Percentiles rank a stretch among this genome's conserved stretches.
Evolutionary conservation across 73 alveolate species (phyloP).

Genomic region (Paramecium bursaria): DNA sequence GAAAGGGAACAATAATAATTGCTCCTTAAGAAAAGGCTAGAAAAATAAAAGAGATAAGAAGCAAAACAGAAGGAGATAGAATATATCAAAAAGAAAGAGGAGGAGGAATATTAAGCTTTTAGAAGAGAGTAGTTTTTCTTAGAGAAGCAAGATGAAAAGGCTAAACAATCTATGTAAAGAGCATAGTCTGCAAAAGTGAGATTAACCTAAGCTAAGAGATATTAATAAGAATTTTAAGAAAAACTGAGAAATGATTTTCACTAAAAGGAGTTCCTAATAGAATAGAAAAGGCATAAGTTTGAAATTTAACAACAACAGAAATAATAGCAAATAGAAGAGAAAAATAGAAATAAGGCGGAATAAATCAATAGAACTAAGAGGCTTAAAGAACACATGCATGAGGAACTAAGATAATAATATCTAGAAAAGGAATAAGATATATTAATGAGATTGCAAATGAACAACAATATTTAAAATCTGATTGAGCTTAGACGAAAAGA

Average conservation of each 20-base stretch:
- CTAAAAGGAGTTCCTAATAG: slow-evolving; percentile 4
- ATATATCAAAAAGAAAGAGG: slow-evolving; percentile 3
- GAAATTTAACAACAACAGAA: neutral
- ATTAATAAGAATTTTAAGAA: slow-evolving; percentile 6
- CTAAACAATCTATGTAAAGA: neutral
- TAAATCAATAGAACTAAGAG: neutral
- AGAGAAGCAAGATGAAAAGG: neutral
- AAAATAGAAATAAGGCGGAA: slow-evolving; percentile 16
- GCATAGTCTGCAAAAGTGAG: slow-evolving; percentile 52
- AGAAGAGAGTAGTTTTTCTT: slow-evolving; percentile 29
- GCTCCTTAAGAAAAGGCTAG: neutral
- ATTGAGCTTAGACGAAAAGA: neutral
- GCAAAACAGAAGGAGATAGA: slow-evolving; percentile 27
- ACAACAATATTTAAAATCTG: neutral
- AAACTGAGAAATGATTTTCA: slow-evolving; percentile 15
- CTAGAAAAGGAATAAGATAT: slow-evolving; percentile 43
- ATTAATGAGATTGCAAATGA: neutral
- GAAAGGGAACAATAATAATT: slow-evolving; percentile 3
- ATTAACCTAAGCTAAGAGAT: slow-evolving; percentile 25
- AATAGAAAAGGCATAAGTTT: neutral
- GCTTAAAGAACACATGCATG: neutral
- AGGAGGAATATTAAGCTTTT: slow-evolving; percentile 41
- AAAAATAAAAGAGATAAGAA: slow-evolving; percentile 30
- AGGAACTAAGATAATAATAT: slow-evolving; percentile 11
- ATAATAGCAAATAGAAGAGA: slow-evolving; percentile 21